Percentiles rank a stretch among this genome's conserved stretches.
Evolutionary conservation across 139 green algal species (phyloP).

Genomic region (Coelastrella sp.): DNA sequence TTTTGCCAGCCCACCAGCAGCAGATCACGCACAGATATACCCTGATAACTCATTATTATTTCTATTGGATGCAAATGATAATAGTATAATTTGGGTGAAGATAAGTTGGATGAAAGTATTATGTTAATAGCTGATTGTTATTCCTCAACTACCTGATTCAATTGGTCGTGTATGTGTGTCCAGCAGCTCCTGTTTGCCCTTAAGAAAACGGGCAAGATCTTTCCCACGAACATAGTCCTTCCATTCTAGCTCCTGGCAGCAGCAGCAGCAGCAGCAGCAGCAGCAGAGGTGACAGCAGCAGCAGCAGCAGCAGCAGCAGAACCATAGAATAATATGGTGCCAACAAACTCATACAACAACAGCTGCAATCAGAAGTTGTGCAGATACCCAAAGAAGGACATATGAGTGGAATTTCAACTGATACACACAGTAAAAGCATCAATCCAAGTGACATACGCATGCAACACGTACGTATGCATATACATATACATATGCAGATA

Average conservation of each 20-base stretch:
- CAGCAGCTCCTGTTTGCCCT: slow-evolving; percentile 51
- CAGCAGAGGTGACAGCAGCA: not conserved
- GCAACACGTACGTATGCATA: too few species aligned
- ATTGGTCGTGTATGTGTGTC: slow-evolving; percentile 35
- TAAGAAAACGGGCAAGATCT: slow-evolving; percentile 57
- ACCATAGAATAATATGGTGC: not conserved
- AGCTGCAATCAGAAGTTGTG: too few species aligned
- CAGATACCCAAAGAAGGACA: too few species aligned
- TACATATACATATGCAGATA: too few species aligned
- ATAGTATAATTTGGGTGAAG: not conserved
- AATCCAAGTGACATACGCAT: too few species aligned
- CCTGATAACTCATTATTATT: too few species aligned
- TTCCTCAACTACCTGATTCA: not conserved
- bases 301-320: slow-evolving; percentile 32
- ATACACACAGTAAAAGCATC: too few species aligned
- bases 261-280: not conserved
- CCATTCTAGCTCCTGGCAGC: slow-evolving; percentile 35
- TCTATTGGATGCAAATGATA: not conserved
- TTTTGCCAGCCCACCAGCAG: too few species aligned
- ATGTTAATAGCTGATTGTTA: not conserved
- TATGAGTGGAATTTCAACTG: too few species aligned
- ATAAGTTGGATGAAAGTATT: not conserved
- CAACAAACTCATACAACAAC: too few species aligned
- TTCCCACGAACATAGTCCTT: slow-evolving; percentile 72
- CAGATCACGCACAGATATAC: too few species aligned